Evolutionary conservation across 768 basidiomycete genomes (phyloP).

Genomic region (Phylloporus sp.): DNA sequence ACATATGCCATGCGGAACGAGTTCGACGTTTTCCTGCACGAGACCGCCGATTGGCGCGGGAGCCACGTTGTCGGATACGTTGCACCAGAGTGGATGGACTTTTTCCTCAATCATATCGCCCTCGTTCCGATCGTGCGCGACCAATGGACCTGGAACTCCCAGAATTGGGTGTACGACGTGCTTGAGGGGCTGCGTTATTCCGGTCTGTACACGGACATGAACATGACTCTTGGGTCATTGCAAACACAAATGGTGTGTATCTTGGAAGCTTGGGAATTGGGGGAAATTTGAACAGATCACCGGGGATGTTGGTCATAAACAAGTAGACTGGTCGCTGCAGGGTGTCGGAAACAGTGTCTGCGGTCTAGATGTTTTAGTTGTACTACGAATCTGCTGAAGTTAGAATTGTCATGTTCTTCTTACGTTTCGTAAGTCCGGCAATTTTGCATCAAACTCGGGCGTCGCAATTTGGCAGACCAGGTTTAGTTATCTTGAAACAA

Average conservation of each 20-base stretch:
- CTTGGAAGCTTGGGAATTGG: constrained; percentile 28
- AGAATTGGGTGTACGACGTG: constrained; percentile 27
- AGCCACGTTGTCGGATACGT: constrained; percentile 19
- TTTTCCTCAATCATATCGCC: constrained; percentile 12
- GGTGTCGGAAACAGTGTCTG: background rate
- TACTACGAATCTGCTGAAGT: background rate
- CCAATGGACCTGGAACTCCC: constrained; percentile 23
- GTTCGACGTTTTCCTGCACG: constrained; percentile 9
- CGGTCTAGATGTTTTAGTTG: background rate
- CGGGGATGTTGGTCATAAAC: background rate
- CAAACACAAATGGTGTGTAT: constrained; percentile 26
- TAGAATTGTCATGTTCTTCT: too few species aligned
- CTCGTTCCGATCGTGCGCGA: constrained; percentile 14
- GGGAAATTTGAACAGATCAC: constrained; percentile 16
- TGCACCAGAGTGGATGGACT: constrained; percentile 6
- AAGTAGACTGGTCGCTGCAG: background rate
- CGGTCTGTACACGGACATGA: constrained; percentile 14
- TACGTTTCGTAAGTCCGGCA: too few species aligned
- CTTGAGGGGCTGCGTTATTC: constrained; percentile 11
- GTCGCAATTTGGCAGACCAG: too few species aligned
- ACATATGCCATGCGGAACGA: constrained; percentile 15
- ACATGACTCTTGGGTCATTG: constrained; percentile 11
- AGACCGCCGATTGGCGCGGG: constrained; percentile 22
- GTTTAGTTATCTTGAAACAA: too few species aligned
- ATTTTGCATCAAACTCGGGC: too few species aligned